Base-by-base conservation (phyloP, 2,329 filamentous ascomycete species). In the Rhinocladiella mackenziei region DNA sequence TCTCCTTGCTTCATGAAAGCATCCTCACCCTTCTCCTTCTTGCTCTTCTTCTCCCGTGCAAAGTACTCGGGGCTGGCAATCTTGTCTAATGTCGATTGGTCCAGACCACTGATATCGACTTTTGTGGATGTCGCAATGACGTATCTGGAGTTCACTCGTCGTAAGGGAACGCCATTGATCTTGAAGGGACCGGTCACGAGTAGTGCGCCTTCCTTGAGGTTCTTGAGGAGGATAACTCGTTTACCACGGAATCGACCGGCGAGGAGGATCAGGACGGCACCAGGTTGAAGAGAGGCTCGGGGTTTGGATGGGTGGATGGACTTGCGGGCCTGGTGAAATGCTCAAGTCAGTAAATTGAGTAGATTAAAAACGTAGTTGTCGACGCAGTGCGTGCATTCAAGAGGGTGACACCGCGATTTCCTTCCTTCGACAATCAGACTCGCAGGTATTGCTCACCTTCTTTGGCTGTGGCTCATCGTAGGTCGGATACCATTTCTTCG, bases 101-200 rank as follows among this genome's bases (percentile, higher is more conserved):
- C 91, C 63, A 98, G 75, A 66, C 88, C 87, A 59, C 78, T 76
- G 65, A 98, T 73, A 70, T 73, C 78, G 48, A 72, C 61, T 52
- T 63, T 64, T 56, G 65, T 67, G 62, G 66, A 70, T 59, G 70
- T 73, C 56, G 70, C 69, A 58, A 72, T 73, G 48, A 73, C 70
- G 56, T 72, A 73, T 65, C 70, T 64, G 53, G 69, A 57, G 61
- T 73, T 73, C 50, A 73, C 70, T 72, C 86, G 83, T 76, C 92
- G 85, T 67, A 98, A 84, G 62, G 92, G 92, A 60, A 98, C 92
- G 74, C 92, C 92, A 79, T 98, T 98, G 78, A 98, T 85, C 85
- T 97, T 98, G 86, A 97, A 98, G 70, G 92, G 92, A 65, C 92
- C 92, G 69, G 92, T 98, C 66, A 98, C 89, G 71, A 98, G 88